A percentile compares a stretch with the other conserved stretches of the same genome.
phyloP scores from a whole-genome alignment of 1,284 basidiomycete genomes.

The Anthracocystis panici-leucophaei region DNA sequence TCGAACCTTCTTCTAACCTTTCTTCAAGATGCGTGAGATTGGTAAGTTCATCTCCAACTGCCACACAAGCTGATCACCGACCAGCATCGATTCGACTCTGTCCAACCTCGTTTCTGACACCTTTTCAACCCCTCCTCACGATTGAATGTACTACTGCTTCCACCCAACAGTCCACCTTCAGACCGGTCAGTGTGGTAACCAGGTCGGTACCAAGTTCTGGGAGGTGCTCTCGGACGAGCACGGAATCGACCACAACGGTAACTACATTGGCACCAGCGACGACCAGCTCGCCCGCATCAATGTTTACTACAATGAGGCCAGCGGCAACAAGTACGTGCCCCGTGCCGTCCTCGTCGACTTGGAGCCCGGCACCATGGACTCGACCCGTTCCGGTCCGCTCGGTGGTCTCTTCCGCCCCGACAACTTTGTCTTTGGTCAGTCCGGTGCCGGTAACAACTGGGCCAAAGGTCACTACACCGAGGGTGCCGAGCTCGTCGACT shows the following conservation, averaged over 20 bases:
- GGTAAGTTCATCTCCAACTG: slow-evolving; percentile 27
- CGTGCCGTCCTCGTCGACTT: slow-evolving; percentile 91
- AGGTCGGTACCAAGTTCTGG: slow-evolving; percentile 90
- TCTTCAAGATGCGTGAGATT: slow-evolving; percentile 58
- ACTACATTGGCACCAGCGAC: slow-evolving; percentile 89
- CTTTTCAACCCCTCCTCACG: neutral
- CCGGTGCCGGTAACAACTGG: slow-evolving; percentile 89
- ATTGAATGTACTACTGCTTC: too few relatives aligned
- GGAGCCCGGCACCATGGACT: slow-evolving; percentile 88
- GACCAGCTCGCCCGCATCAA: slow-evolving; percentile 96
- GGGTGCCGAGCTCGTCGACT: slow-evolving; percentile 87
- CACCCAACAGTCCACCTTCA: slow-evolving; percentile 65
- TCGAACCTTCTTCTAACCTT: slow-evolving; percentile 27
- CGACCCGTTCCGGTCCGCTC: slow-evolving; percentile 75
- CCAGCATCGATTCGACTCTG: neutral
- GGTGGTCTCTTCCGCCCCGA: slow-evolving; percentile 87
- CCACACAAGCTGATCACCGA: too few relatives aligned
- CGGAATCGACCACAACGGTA: slow-evolving; percentile 89
- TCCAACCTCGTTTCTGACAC: neutral
- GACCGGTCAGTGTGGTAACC: slow-evolving; percentile 70
- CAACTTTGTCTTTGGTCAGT: slow-evolving; percentile 77
- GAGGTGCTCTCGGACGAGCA: slow-evolving; percentile 96
- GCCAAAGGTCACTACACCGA: slow-evolving; percentile 76
- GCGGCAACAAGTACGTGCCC: slow-evolving; percentile 84
- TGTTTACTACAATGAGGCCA: slow-evolving; percentile 69